Conservation (phyloP, 208 protist species). For the Acanthamoeba quina region DNA sequence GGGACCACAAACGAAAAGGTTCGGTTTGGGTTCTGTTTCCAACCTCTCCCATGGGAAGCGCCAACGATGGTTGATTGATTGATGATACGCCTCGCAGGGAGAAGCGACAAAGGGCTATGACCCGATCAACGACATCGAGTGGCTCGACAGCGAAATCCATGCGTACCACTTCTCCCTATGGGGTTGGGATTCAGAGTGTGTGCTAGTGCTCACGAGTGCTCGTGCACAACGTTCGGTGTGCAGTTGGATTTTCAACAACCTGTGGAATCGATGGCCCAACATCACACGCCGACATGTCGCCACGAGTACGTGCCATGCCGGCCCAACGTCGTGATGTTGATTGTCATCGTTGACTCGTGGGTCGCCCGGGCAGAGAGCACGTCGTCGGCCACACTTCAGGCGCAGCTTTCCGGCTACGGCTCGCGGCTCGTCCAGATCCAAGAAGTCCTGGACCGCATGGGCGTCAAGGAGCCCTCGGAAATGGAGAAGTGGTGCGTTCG, state of each 20-base stretch:
- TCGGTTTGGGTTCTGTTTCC: neutral
- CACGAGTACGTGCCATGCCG: constrained; percentile 46
- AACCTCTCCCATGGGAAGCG: too few species aligned
- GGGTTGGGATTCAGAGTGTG: neutral
- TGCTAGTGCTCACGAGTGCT: neutral
- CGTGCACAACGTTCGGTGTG: neutral
- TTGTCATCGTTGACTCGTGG: neutral
- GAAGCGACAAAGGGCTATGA: constrained; percentile 83
- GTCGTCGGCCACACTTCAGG: constrained; percentile 75
- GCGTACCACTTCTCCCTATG: neutral
- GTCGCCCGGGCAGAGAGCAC: constrained; percentile 54
- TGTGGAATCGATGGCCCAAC: constrained; percentile 79
- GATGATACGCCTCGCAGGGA: neutral
- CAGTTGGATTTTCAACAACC: constrained; percentile 84
- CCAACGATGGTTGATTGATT: too few species aligned
- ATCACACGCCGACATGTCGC: constrained; percentile 76
- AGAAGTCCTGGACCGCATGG: constrained; percentile 72
- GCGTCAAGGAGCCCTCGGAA: constrained; percentile 75
- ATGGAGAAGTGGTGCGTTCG: constrained; percentile 74
- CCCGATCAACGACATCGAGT: constrained; percentile 84
- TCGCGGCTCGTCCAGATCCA: constrained; percentile 62
- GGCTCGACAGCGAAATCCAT: constrained; percentile 85
- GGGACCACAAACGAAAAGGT: constrained; percentile 86
- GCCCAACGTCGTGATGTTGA: neutral
- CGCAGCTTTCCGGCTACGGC: constrained; percentile 83